These are phyloP conservation scores for Hanseniaspora lachancei DNA, from an alignment of 805 yeast genomes.

Conservation along the genomic window DNA sequence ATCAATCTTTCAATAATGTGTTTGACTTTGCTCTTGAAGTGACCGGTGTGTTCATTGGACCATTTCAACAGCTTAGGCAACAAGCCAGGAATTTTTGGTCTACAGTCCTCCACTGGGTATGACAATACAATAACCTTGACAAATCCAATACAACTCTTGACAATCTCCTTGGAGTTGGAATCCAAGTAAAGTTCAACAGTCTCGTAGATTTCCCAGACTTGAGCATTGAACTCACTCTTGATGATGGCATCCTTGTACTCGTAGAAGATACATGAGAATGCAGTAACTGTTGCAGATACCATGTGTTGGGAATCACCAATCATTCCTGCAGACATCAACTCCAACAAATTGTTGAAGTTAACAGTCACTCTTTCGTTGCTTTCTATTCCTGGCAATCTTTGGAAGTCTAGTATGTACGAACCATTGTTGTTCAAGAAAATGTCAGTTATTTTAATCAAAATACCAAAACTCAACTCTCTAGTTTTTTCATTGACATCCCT, in stretches of 20 bases:
- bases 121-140: conserved; percentile 78
- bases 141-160: conserved; percentile 86
- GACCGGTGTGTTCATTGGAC: conserved; percentile 94
- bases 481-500: conserved; percentile 89
- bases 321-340: conserved; percentile 90
- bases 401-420: conserved; percentile 40
- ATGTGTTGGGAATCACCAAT: conserved; percentile 89
- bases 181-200: conserved; percentile 84
- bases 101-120: conserved; percentile 65
- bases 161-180: conserved; percentile 84
- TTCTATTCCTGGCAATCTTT: conserved; percentile 48
- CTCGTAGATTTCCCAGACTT: conserved; percentile 61
- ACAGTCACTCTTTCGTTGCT: conserved; percentile 27
- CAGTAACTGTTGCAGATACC: conserved; percentile 93
- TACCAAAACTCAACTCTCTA: conserved; percentile 63
- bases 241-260: conserved; percentile 66
- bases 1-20: conserved; percentile 85
- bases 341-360: conserved; percentile 50
- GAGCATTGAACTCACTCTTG: conserved; percentile 26
- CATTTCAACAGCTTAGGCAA: conserved; percentile 68
- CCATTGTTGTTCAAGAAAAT: conserved; percentile 32
- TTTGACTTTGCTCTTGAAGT: conserved; percentile 82
- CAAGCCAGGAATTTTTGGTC: conserved; percentile 50
- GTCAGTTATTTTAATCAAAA: conserved; percentile 50
- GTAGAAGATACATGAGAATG: conserved; percentile 71